phyloP scores from a whole-genome alignment of 495 filamentous ascomycete species.

The Annulohypoxylon maeteangense region DNA sequence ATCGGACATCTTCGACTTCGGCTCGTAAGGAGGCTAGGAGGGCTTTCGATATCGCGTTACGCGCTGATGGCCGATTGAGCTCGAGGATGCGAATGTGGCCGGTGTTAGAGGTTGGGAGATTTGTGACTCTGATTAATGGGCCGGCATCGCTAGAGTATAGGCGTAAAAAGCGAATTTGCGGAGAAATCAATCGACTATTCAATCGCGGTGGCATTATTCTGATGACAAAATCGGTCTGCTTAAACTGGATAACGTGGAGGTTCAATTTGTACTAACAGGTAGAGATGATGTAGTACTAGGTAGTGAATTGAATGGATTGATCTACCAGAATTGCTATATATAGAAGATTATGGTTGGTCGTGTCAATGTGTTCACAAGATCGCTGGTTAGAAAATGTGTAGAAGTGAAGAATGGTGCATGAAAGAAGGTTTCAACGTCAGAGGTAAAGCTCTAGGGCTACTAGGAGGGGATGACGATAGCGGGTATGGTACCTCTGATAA shows the following conservation, averaged over 20 bases:
- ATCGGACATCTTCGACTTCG: constrained; percentile 74
- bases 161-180: constrained; percentile 39
- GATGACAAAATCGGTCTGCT: background rate
- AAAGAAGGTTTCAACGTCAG: constrained; percentile 1
- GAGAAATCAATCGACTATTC: constrained; percentile 24
- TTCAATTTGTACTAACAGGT: too few species aligned
- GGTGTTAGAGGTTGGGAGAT: constrained; percentile 79
- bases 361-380: background rate
- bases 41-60: constrained; percentile 87
- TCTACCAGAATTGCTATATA: background rate
- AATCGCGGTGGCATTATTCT: constrained; percentile 38
- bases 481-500: background rate
- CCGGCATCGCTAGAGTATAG: constrained; percentile 50
- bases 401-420: background rate
- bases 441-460: constrained; percentile 2
- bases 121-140: constrained; percentile 73
- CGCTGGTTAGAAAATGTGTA: background rate
- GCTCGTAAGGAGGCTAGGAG: constrained; percentile 74
- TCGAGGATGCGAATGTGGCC: constrained; percentile 89
- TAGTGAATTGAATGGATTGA: background rate
- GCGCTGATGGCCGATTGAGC: constrained; percentile 82
- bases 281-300: too few species aligned
- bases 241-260: background rate
- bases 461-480: background rate
- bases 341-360: background rate